These are phyloP conservation scores for Vanrija sp. DNA, from an alignment of 1,284 basidiomycete species.

Conservation along the genomic window DNA sequence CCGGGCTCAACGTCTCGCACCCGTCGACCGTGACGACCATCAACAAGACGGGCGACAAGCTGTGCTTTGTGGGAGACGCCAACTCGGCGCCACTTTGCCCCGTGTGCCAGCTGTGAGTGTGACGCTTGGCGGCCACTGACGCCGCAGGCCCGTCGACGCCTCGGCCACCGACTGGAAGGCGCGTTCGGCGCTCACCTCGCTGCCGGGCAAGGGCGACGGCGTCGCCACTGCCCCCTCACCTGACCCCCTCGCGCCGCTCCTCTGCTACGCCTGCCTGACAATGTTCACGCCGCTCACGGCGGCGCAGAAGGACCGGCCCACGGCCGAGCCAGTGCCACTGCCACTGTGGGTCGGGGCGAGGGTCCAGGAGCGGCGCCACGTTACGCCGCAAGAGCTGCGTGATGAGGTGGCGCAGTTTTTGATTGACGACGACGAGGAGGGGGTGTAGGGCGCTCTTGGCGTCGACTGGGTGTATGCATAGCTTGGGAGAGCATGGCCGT, in stretches of 20 bases:
- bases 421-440: conserved; percentile 5
- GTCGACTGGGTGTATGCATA: neutral
- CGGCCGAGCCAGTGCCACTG: conserved; percentile 19
- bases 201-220: conserved; percentile 33
- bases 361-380: conserved; percentile 8
- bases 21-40: conserved; percentile 87
- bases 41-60: conserved; percentile 73
- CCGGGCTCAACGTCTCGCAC: conserved; percentile 73
- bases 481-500: too few species aligned
- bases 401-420: conserved; percentile 34
- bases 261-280: conserved; percentile 73
- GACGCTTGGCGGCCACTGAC: neutral
- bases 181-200: conserved; percentile 64
- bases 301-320: conserved; percentile 7
- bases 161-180: conserved; percentile 70
- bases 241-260: conserved; percentile 50
- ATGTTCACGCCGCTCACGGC: conserved; percentile 54
- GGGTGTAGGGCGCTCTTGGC: neutral
- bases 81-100: conserved; percentile 54
- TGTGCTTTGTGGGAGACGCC: conserved; percentile 61
- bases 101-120: conserved; percentile 66
- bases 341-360: conserved; percentile 35
- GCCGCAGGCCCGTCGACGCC: conserved; percentile 61
- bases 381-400: conserved; percentile 32
- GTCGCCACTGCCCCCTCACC: neutral